These are phyloP conservation scores for Wickerhamomyces tratensis DNA, from an alignment of 805 yeast genomes.

Conservation along the genomic window DNA sequence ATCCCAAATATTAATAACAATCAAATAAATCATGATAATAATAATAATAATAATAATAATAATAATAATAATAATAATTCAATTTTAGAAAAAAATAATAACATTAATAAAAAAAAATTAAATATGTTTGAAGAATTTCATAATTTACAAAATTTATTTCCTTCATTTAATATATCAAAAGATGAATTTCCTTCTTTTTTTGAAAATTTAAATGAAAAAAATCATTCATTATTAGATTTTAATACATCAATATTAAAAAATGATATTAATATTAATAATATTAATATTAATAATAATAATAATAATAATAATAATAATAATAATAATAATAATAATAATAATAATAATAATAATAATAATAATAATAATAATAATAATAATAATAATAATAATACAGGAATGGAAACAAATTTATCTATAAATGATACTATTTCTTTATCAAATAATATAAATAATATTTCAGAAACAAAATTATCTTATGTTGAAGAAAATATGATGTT, in stretches of 20 bases:
- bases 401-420: neutral
- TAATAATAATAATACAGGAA: neutral
- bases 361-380: neutral
- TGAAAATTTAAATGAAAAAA: conserved; percentile 2
- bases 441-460: neutral
- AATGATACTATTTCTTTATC: neutral
- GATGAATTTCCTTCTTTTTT: conserved; percentile 10
- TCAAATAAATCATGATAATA: too few species aligned
- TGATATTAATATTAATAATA: neutral
- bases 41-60: too few species aligned
- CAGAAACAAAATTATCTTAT: conserved; percentile 18
- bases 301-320: neutral
- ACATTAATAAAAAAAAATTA: neutral
- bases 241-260: neutral
- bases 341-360: neutral
- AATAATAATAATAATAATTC: too few species aligned
- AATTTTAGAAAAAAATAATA: too few species aligned
- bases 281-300: neutral
- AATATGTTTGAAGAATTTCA: conserved; percentile 14
- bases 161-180: conserved; percentile 9
- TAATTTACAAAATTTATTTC: conserved; percentile 17
- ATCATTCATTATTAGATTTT: neutral
- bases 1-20: neutral
- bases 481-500: conserved; percentile 45
- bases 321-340: neutral